phyloP scores from a whole-genome alignment of 2,329 filamentous ascomycete species.

The Colletotrichum simmondsii region DNA sequence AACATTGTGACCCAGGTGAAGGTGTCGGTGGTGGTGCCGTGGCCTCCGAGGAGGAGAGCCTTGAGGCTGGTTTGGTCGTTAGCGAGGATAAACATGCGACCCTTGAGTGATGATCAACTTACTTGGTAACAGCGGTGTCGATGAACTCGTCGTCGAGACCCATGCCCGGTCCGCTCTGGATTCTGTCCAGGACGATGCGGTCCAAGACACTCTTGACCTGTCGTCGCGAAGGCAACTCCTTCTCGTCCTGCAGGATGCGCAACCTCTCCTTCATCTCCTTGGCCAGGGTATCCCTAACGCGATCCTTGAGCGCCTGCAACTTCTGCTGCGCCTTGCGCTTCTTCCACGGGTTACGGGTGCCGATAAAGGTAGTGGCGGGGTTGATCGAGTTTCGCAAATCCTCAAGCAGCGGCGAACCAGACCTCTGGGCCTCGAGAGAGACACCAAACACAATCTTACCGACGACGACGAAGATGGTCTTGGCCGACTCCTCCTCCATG shows the following conservation, averaged over 20 bases:
- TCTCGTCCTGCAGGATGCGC: conserved; percentile 30
- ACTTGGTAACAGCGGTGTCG: conserved; percentile 36
- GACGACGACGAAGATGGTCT: conserved; percentile 40
- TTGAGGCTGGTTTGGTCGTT: conserved; percentile 36
- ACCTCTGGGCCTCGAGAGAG: conserved; percentile 36
- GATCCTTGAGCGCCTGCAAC: conserved; percentile 16
- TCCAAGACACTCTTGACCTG: conserved; percentile 38
- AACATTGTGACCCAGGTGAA: conserved; percentile 37
- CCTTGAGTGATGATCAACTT: neutral
- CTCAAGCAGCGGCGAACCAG: conserved; percentile 32
- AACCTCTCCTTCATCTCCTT: conserved; percentile 24
- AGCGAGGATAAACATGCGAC: neutral
- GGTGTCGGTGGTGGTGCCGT: conserved; percentile 40
- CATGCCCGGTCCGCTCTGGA: conserved; percentile 24
- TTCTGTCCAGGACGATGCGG: conserved; percentile 38
- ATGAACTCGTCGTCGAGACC: conserved; percentile 35
- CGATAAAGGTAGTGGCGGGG: conserved; percentile 23
- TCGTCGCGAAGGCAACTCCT: conserved; percentile 31
- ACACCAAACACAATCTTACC: conserved; percentile 38
- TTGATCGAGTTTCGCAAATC: conserved; percentile 33
- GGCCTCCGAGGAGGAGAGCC: conserved; percentile 40
- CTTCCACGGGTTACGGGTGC: conserved; percentile 25
- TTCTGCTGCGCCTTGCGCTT: conserved; percentile 22
- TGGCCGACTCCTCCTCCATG: conserved; percentile 37
- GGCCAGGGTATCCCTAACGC: conserved; percentile 17